Percentiles rank a stretch among this genome's conserved stretches.
phyloP scores from a whole-genome alignment of 108 stramenopile species.

The Discostella pseudostelligera region DNA sequence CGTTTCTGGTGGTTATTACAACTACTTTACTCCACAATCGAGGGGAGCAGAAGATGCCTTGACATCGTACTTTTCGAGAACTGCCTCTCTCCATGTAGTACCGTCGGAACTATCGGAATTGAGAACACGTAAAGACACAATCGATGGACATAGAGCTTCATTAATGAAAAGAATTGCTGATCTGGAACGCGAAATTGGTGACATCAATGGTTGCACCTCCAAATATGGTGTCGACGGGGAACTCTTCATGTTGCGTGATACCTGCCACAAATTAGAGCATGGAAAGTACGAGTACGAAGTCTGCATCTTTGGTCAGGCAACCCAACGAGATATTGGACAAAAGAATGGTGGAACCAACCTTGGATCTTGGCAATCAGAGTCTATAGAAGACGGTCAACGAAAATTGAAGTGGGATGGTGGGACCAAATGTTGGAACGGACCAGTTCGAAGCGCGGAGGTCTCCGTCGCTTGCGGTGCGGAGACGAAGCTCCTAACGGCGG shows the following conservation, averaged over 20 bases:
- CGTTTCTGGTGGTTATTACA: conserved; percentile 64
- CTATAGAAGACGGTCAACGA: conserved; percentile 46
- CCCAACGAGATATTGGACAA: conserved; percentile 58
- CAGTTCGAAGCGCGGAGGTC: conserved; percentile 67
- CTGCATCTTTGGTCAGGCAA: conserved; percentile 65
- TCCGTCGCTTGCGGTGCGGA: conserved; percentile 67
- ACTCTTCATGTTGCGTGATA: conserved; percentile 52
- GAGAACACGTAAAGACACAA: conserved; percentile 2
- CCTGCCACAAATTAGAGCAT: conserved; percentile 60
- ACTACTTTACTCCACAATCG: conserved; percentile 45
- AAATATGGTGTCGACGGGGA: conserved; percentile 68
- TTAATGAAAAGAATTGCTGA: conserved; percentile 34
- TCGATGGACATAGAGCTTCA: conserved; percentile 15
- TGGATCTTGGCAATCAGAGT: conserved; percentile 49
- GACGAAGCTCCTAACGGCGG: conserved; percentile 67
- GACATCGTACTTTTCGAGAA: conserved; percentile 25
- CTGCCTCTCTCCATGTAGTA: conserved; percentile 1
- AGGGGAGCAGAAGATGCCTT: conserved; percentile 49
- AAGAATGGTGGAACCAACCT: conserved; percentile 53
- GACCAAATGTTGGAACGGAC: conserved; percentile 86
- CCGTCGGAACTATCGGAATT: conserved; percentile 4
- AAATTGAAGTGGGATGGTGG: conserved; percentile 64
- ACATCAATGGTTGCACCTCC: conserved; percentile 26
- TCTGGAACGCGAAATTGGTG: conserved; percentile 51
- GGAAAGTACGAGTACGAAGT: conserved; percentile 84